Evolutionary conservation across 371 early-diverging fungal genomes (phyloP).

Genomic region (Rhizopus microsporus): DNA sequence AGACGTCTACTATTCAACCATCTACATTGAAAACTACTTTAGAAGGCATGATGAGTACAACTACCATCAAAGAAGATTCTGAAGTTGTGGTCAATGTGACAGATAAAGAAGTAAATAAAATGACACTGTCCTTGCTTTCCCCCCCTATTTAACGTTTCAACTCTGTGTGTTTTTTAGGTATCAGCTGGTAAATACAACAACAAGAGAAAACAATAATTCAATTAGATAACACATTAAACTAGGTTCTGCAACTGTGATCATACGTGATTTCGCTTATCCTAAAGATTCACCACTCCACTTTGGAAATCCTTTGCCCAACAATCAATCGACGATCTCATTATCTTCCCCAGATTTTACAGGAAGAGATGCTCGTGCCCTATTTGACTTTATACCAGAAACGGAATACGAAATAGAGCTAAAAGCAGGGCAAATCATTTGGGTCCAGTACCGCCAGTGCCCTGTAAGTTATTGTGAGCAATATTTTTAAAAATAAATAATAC

Average conservation of each 20-base stretch:
- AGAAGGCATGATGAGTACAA: neutral
- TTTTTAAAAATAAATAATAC: neutral
- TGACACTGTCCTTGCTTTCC: too few species aligned
- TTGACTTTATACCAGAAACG: conserved; percentile 75
- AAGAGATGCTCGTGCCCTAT: conserved; percentile 64
- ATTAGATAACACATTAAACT: neutral
- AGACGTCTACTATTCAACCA: neutral
- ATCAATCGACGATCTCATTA: conserved; percentile 23
- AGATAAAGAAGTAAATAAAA: neutral
- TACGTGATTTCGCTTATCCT: conserved; percentile 76
- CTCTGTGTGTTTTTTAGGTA: neutral
- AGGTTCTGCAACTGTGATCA: conserved; percentile 17
- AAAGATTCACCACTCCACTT: conserved; percentile 58
- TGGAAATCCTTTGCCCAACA: conserved; percentile 33
- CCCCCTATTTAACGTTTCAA: neutral
- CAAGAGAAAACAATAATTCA: conserved; percentile 1
- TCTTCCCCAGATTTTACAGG: conserved; percentile 44
- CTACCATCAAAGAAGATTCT: neutral
- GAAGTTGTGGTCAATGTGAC: neutral
- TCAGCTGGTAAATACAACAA: conserved; percentile 6
- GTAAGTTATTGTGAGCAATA: conserved; percentile 11
- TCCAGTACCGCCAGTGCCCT: conserved; percentile 67
- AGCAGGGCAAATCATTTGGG: conserved; percentile 63
- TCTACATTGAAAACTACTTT: neutral
- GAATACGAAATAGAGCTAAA: conserved; percentile 66